These are phyloP conservation scores for Mycena filopes DNA, from an alignment of 768 basidiomycete genomes.

Conservation along the genomic window DNA sequence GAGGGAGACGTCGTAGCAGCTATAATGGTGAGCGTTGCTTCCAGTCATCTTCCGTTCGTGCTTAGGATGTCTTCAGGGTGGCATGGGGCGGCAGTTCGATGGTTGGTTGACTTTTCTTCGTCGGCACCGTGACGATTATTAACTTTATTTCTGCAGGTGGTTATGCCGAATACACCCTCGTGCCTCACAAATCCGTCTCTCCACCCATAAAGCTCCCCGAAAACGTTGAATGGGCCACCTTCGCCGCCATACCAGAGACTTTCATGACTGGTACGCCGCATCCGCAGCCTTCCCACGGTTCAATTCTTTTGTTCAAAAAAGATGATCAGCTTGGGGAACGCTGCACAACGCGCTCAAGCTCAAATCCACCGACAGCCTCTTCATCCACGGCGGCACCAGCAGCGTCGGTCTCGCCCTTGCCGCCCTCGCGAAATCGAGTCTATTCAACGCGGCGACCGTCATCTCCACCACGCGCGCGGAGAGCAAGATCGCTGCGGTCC, in stretches of 20 bases:
- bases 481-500: constrained; percentile 26
- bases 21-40: constrained; percentile 26
- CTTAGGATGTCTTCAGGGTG: constrained; percentile 17
- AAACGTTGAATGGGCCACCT: constrained; percentile 35
- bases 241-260: constrained; percentile 40
- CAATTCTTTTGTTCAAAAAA: not conserved
- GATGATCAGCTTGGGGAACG: constrained; percentile 34
- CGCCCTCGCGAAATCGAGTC: constrained; percentile 35
- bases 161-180: constrained; percentile 40
- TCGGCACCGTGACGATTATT: not conserved
- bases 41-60: not conserved
- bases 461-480: constrained; percentile 37
- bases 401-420: constrained; percentile 38
- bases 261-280: constrained; percentile 37
- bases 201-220: constrained; percentile 34
- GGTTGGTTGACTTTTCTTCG: constrained; percentile 26
- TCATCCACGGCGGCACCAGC: constrained; percentile 39
- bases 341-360: constrained; percentile 29
- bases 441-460: constrained; percentile 34
- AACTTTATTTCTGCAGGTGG: constrained; percentile 25
- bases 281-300: not conserved
- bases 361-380: constrained; percentile 32
- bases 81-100: constrained; percentile 39
- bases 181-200: constrained; percentile 38
- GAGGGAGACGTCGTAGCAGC: constrained; percentile 38